phyloP scores from a whole-genome alignment of 1,284 basidiomycete species.

The Macrocybe sp. region DNA sequence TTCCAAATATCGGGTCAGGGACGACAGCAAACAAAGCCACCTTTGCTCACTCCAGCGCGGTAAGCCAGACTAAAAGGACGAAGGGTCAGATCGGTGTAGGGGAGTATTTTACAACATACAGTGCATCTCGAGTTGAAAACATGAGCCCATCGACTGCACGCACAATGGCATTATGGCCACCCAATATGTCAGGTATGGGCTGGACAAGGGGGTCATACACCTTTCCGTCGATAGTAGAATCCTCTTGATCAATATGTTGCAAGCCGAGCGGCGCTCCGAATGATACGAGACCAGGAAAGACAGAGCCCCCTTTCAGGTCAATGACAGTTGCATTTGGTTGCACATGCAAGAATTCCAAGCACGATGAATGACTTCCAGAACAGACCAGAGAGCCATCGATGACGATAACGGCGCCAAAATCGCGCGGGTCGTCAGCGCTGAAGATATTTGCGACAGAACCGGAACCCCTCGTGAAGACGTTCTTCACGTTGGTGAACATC shows the following conservation, averaged over 20 bases:
- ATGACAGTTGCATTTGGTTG: constrained; percentile 19
- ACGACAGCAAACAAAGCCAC: neutral
- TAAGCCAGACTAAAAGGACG: constrained; percentile 45
- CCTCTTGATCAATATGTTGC: constrained; percentile 56
- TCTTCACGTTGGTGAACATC: constrained; percentile 46
- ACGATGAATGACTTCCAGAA: constrained; percentile 28
- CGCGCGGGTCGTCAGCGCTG: constrained; percentile 12
- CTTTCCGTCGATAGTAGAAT: constrained; percentile 61
- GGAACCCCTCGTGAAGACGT: constrained; percentile 23
- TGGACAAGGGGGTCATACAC: constrained; percentile 47
- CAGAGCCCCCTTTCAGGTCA: constrained; percentile 41
- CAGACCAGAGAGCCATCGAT: constrained; percentile 40
- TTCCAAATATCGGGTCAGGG: constrained; percentile 2
- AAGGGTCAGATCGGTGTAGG: constrained; percentile 6
- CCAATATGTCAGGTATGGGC: constrained; percentile 42
- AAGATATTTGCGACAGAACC: constrained; percentile 22
- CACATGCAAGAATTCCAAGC: constrained; percentile 11
- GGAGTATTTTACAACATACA: constrained; percentile 43
- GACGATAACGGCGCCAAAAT: constrained; percentile 30
- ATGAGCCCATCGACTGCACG: constrained; percentile 73
- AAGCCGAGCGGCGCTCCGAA: constrained; percentile 57
- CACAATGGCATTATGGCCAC: constrained; percentile 48
- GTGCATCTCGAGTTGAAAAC: constrained; percentile 66
- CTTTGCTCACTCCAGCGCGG: constrained; percentile 44
- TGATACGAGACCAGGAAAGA: constrained; percentile 56